Evolutionary conservation across 805 yeast genomes (phyloP).

Genomic region (Ogataea corticis): DNA sequence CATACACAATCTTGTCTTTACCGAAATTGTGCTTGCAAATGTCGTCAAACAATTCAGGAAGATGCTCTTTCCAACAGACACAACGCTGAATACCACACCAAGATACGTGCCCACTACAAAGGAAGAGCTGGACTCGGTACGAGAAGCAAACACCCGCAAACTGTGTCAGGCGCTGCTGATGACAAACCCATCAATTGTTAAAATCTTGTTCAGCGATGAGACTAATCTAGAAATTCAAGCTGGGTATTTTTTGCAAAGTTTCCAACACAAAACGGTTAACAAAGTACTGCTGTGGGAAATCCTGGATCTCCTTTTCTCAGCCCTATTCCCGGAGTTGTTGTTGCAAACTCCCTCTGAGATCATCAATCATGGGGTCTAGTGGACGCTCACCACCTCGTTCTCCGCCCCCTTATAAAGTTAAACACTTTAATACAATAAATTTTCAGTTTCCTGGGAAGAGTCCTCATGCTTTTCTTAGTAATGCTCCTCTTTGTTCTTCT

Average conservation of each 20-base stretch:
- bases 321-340: conserved; percentile 39
- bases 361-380: neutral
- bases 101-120: conserved; percentile 32
- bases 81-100: conserved; percentile 27
- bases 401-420: neutral
- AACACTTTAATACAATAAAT: neutral
- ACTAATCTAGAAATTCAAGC: conserved; percentile 11
- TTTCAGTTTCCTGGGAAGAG: neutral
- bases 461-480: neutral
- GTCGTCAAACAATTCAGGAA: conserved; percentile 24
- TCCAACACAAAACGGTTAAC: conserved; percentile 41
- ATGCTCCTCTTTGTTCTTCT: neutral
- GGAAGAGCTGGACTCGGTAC: conserved; percentile 25
- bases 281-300: conserved; percentile 43
- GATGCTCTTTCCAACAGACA: conserved; percentile 32
- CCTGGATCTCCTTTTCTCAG: conserved; percentile 42
- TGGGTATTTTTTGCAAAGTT: conserved; percentile 34
- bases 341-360: conserved; percentile 15
- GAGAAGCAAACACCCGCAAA: conserved; percentile 13
- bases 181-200: conserved; percentile 8
- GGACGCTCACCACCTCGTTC: neutral
- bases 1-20: conserved; percentile 25
- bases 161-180: conserved; percentile 6
- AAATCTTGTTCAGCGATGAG: conserved; percentile 8
- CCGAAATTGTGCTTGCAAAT: conserved; percentile 13